Evolutionary conservation across 495 filamentous ascomycete genomes (phyloP), one percentile per base, ranked within the genome.

Genomic region (Neurospora sublineolata): DNA sequence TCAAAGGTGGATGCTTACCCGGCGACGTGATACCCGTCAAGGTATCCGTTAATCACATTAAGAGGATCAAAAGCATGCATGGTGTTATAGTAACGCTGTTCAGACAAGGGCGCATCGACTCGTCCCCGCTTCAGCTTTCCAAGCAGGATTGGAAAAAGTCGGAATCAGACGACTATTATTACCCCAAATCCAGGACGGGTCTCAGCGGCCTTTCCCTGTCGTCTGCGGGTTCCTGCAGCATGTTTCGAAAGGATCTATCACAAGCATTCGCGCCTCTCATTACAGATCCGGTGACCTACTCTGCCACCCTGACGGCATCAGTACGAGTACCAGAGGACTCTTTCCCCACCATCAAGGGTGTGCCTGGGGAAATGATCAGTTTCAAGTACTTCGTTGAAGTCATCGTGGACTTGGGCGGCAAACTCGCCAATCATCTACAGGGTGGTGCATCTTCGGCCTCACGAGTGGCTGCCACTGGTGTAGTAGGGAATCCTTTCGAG

Each of bases 381-480:
- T 98, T 99, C 81, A 91, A 90, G 74, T 98, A 99, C 77, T 92
- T 92, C 74, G 86, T 97, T 33, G 95, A 99, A 78, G 91, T 97
- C 3, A 90, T 98, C 27, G 86, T 97, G 3, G 95, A 99, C 76
- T 83, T 97, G 10, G 93, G 94, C 37, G 94, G 94, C 16, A 97
- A 93, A 76, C 84, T 97, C 5, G 88, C 89, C 27, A 88, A 89
- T 6, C 77, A 81, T 80, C 75, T 80, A 81, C 70, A 87, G 80
- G 75, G 81, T 78, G 23, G 73, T 80, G 68, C 85, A 82, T 42
- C 79, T 72, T 67, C 81, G 74, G 71, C 81, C 18, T 38, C 73
- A 4, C 44, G 73, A 9, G 42, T 75, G 30, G 73, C 72, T 16
- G 68, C 72, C 16, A 33, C 72, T 11, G 72, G 64, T 11, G 70